Evolutionary conservation across 192 early-diverging fungal species (phyloP).

Genomic region (Coemansia sp.): DNA sequence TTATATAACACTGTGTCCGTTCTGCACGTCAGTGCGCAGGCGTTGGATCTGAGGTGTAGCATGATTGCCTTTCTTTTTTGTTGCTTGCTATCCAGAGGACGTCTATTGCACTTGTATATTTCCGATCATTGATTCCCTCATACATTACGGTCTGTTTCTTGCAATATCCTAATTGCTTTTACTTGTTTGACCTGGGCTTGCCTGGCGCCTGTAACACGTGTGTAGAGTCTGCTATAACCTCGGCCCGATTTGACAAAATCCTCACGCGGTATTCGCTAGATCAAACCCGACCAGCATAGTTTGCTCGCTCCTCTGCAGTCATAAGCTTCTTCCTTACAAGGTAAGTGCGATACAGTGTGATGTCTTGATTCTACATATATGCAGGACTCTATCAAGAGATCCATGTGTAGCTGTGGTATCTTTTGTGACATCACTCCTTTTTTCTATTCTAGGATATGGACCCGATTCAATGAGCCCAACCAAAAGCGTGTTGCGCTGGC

Average conservation of each 20-base stretch:
- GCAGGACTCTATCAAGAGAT: not conserved
- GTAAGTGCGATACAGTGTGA: slow-evolving; percentile 8
- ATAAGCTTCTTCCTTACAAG: not conserved
- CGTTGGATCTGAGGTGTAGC: slow-evolving; percentile 3
- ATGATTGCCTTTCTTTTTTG: not conserved
- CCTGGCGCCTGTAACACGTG: too few species aligned
- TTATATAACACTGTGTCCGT: not conserved
- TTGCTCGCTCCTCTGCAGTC: not conserved
- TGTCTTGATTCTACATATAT: slow-evolving; percentile 3
- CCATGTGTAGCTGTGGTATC: slow-evolving; percentile 7
- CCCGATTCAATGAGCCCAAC: not conserved
- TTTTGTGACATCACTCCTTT: slow-evolving; percentile 11
- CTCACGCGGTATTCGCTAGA: not conserved
- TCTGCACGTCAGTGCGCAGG: not conserved
- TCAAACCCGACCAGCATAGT: not conserved
- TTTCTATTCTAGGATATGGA: not conserved
- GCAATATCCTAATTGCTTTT: not conserved
- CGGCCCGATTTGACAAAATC: not conserved
- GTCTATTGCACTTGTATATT: not conserved
- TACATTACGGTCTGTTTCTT: not conserved
- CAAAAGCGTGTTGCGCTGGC: not conserved
- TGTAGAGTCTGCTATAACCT: not conserved
- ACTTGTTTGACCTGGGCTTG: not conserved
- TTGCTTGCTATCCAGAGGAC: not conserved
- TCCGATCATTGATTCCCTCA: too few species aligned